These are phyloP conservation scores for Medicago truncatula DNA, from an alignment of 306 rosid species.

Conservation along the genomic window DNA sequence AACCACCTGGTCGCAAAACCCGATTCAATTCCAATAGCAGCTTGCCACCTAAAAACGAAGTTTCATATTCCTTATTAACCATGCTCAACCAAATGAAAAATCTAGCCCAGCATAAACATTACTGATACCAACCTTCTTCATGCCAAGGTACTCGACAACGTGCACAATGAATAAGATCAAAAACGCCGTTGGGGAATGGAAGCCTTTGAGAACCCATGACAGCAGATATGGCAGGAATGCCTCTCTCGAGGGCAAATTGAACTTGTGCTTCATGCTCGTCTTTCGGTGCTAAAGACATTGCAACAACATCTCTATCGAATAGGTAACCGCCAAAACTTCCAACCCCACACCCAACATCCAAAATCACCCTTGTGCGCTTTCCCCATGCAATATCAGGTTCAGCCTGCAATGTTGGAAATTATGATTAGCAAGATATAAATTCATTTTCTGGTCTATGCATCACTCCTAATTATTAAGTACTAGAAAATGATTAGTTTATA, in stretches of 20 bases:
- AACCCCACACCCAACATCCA: conserved; percentile 97
- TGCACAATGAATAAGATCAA: conserved; percentile 81
- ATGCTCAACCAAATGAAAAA: conserved; percentile 13
- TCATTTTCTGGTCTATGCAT: not conserved
- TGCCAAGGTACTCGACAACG: conserved; percentile 98
- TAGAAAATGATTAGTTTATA: not conserved
- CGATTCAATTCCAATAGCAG: conserved; percentile 88
- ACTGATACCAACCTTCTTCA: conserved; percentile 58
- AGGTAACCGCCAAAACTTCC: conserved; percentile 93
- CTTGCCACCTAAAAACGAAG: conserved; percentile 64
- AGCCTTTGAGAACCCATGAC: conserved; percentile 96
- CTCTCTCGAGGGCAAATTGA: conserved; percentile 93
- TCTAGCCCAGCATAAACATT: not conserved
- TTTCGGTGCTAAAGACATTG: conserved; percentile 96
- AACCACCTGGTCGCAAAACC: conserved; percentile 81
- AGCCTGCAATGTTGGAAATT: conserved; percentile 55
- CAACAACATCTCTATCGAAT: conserved; percentile 78
- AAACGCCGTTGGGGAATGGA: conserved; percentile 79
- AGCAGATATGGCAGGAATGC: conserved; percentile 91
- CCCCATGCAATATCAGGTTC: conserved; percentile 80
- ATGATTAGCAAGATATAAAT: not conserved
- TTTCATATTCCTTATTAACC: conserved; percentile 19
- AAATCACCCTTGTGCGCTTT: conserved; percentile 67
- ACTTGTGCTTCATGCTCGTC: conserved; percentile 98
- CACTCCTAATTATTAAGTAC: not conserved